These are phyloP conservation scores for Moesziomyces antarcticus DNA, from an alignment of 1,284 basidiomycete genomes.

Conservation along the genomic window DNA sequence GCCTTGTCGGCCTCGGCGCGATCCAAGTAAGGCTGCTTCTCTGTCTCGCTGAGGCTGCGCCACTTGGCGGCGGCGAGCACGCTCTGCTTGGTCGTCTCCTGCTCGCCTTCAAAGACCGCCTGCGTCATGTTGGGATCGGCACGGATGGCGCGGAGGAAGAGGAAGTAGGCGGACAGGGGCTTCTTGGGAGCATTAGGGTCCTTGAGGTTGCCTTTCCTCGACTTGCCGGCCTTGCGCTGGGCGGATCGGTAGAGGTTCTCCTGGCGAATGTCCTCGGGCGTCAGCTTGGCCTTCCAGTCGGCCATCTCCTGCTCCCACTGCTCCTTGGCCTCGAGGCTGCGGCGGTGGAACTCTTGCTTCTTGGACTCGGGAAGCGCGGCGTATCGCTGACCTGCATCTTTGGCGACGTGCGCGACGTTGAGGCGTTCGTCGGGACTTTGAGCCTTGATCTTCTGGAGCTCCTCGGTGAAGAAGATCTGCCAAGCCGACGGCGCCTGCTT, in stretches of 20 bases:
- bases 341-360: conserved; percentile 72
- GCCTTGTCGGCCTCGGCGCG: conserved; percentile 62
- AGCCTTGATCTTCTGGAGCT: conserved; percentile 84
- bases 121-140: conserved; percentile 65
- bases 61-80: conserved; percentile 91
- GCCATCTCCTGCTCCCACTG: conserved; percentile 80
- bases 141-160: conserved; percentile 79
- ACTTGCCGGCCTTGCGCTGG: conserved; percentile 92
- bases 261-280: conserved; percentile 91
- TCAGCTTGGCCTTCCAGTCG: conserved; percentile 87
- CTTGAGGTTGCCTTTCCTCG: conserved; percentile 91
- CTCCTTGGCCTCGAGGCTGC: conserved; percentile 85
- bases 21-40: conserved; percentile 72
- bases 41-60: conserved; percentile 88
- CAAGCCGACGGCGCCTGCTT: conserved; percentile 93
- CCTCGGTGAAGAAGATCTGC: conserved; percentile 97
- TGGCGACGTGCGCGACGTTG: conserved; percentile 94
- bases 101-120: conserved; percentile 89
- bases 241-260: conserved; percentile 91
- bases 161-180: conserved; percentile 91
- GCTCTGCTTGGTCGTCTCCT: conserved; percentile 93
- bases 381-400: conserved; percentile 92
- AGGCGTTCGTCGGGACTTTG: conserved; percentile 73
- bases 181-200: conserved; percentile 97
- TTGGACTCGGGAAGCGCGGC: conserved; percentile 80